Conservation (phyloP, 2,329 filamentous ascomycete genomes). For the Sarocladiaceae sp. region DNA sequence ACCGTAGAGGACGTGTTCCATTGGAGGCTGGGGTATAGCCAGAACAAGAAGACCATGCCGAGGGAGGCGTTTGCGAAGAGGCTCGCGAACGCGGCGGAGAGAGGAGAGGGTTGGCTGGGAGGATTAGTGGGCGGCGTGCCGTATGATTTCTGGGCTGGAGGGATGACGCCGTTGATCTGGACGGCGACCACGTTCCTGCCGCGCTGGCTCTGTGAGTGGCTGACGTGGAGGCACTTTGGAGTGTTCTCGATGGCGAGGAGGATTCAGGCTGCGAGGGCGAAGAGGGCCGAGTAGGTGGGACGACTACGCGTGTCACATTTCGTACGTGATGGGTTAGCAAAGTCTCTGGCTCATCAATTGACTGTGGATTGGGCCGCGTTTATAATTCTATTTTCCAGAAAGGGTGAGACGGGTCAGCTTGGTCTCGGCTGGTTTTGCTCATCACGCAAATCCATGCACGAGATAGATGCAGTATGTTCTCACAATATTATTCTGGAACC, state of each 20-base stretch:
- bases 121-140: slow-evolving; percentile 9
- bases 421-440: too few relatives aligned
- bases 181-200: slow-evolving; percentile 10
- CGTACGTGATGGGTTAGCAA: too few relatives aligned
- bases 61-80: slow-evolving; percentile 8
- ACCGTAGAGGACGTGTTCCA: slow-evolving; percentile 40
- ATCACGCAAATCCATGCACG: too few relatives aligned
- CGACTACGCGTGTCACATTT: too few relatives aligned
- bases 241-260: slow-evolving; percentile 9
- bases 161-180: slow-evolving; percentile 10
- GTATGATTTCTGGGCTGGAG: slow-evolving; percentile 10
- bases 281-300: slow-evolving; percentile 4
- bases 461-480: too few relatives aligned
- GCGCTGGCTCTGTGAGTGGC: slow-evolving; percentile 7
- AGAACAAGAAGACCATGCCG: slow-evolving; percentile 33
- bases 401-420: too few relatives aligned
- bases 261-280: slow-evolving; percentile 8
- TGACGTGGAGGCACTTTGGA: slow-evolving; percentile 9
- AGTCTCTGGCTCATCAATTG: too few relatives aligned
- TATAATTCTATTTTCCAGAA: too few relatives aligned
- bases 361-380: too few relatives aligned
- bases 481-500: too few relatives aligned
- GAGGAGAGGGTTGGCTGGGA: slow-evolving; percentile 5
- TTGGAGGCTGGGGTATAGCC: slow-evolving; percentile 39
- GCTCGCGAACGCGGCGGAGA: neutral